Evolutionary conservation across 1,139 yeast species (phyloP), one percentile per base, ranked within the genome.

Genomic region (Groenewaldozyma sp.): DNA sequence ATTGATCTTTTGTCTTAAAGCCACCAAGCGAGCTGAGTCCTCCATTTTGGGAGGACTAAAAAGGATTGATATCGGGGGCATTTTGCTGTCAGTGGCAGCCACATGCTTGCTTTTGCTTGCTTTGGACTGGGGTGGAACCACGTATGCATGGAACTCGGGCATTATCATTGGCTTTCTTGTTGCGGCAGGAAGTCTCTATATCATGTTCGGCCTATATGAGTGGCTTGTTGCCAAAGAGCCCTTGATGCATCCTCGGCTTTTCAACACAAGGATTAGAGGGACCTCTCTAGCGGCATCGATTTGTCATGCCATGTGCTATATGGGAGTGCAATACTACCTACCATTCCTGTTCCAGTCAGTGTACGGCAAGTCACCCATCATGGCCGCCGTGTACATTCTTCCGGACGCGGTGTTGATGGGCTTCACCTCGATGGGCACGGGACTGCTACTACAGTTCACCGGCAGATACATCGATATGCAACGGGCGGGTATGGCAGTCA

Each of bases 311-410:
- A 66, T 62, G 10, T 62, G 63, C 39, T 74, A 73, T 53, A 64
- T 76, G 65, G 60, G 68, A 7, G 46, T 56, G 18, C 49, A 64
- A 21, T 67, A 69, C 19, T 75, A 65, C 47, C 53, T 74, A 26
- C 70, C 79, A 2, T 62, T 75, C 27, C 69, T 72, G 50, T 75
- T 73, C 53, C 80, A 76, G 55, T 68, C 74, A 11, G 64, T 69
- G 16, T 64, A 63, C 45, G 60, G 64, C 34, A 65, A 41, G 13
- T 33, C 51, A 4, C 54, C 57, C 16, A 42, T 51, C 19, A 42
- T 48, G 32, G 49, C 56, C 2, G 45, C 56, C 2, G 45, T 49
- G 2, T 51, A 51, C 36, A 38, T 53, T 7, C 33, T 53, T 6
- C 57, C 57, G 3, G 45, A 48, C 35, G 54, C 56, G 2, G 43